Conservation (phyloP, 2,329 filamentous ascomycete species). For the Ascochyta koolunga region DNA sequence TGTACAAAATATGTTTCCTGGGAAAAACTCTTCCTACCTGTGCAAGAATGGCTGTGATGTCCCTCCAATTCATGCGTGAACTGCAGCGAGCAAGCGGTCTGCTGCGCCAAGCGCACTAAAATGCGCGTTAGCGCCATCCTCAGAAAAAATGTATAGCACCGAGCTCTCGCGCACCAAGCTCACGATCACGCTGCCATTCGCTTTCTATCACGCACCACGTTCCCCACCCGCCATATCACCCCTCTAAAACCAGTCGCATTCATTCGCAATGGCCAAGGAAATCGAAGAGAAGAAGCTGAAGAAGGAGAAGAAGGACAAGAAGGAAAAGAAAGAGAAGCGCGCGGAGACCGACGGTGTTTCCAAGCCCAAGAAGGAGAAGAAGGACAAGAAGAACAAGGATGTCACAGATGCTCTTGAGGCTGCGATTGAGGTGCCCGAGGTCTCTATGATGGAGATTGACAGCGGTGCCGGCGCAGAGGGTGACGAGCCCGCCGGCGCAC, state of each 20-base stretch:
- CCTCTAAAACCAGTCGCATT: background rate
- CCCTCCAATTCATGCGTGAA: background rate
- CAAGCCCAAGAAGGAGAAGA: slow-evolving; percentile 63
- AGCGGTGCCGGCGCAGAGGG: slow-evolving; percentile 49
- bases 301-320: slow-evolving; percentile 63
- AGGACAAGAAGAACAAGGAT: slow-evolving; percentile 72
- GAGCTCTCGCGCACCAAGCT: slow-evolving; percentile 6
- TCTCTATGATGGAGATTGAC: slow-evolving; percentile 54
- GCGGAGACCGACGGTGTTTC: slow-evolving; percentile 47
- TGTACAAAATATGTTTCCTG: slow-evolving; percentile 31
- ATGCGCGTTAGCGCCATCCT: slow-evolving; percentile 17
- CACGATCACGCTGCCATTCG: slow-evolving; percentile 11
- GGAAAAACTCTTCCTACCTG: background rate
- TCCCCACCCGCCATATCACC: background rate
- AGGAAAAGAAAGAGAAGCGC: slow-evolving; percentile 72
- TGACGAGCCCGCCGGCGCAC: slow-evolving; percentile 57
- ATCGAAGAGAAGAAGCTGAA: slow-evolving; percentile 48
- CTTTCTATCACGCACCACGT: slow-evolving; percentile 1
- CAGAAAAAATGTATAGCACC: slow-evolving; percentile 31
- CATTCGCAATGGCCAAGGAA: slow-evolving; percentile 45
- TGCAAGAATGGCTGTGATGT: background rate
- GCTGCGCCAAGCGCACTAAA: background rate
- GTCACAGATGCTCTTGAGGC: slow-evolving; percentile 56
- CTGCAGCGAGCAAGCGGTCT: slow-evolving; percentile 4
- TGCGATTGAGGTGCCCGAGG: slow-evolving; percentile 66